Base-by-base conservation (phyloP, 495 filamentous ascomycete species). In the Hypoxylon lenormandii region DNA sequence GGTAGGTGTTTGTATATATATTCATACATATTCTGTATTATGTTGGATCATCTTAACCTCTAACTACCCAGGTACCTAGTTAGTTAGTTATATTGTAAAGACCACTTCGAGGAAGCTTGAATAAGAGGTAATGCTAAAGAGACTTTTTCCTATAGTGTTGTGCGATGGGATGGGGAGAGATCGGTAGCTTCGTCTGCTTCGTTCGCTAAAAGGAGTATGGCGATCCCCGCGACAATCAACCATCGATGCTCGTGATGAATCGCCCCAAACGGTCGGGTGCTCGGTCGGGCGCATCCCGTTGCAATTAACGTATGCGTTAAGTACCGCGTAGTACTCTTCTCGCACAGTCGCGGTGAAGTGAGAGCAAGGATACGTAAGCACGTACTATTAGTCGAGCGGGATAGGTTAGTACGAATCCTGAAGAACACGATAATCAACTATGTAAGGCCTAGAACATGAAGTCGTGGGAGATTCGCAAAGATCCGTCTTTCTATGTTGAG, bases 221-320 rank as follows among this genome's bases (percentile, higher is more conserved):
- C 54, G 54, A 66, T 60, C 63, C 52, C 62, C 48, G 48, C 40
- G 37, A 53, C 16, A 59, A 52, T 46, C 38, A 52, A 33, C 46
- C 36, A 40, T 42, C 28, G 22, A 36, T 33, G 55, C 55, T 65
- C 43, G 55, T 56, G 59, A 51, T 49, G 45, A 70, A 23, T 60
- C 67, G 61, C 55, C n/a, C 67, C 67, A 58, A 66, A 70, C 67
- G 61, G 67, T 65, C 61, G 67, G 67, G 61, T 61, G 50, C 56
- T 62, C 7, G 38, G 61, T 61, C 48, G 45, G 61, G 37, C 42
- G 54, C 54, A 49, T 69, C 53, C 50, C 23, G 50, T 60, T 40
- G 49, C 37, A 21, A 70, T 70, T 60, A 56, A 65, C 58, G 43
- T 51, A 48, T 62, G 56, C 52, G 55, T 47, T 48, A 65, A 70